Conservation (phyloP, 805 yeast genomes). For the Yarrowia yakushimensis region DNA sequence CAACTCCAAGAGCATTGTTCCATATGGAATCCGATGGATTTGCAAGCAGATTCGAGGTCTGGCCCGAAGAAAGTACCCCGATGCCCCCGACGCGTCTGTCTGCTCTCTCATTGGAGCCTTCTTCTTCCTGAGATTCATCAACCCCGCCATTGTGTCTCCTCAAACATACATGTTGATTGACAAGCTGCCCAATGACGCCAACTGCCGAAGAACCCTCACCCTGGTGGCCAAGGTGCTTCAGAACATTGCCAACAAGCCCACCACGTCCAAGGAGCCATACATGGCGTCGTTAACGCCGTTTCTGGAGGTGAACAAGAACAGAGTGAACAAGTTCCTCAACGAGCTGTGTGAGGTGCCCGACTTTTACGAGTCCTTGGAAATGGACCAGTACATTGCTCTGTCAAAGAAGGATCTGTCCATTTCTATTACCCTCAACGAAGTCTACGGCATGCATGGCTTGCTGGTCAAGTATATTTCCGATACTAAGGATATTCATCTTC, state of each 20-base stretch:
- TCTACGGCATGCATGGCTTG: slow-evolving; percentile 39
- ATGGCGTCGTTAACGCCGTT: slow-evolving; percentile 34
- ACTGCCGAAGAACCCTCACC: slow-evolving; percentile 61
- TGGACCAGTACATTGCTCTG: slow-evolving; percentile 41
- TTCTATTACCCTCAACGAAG: slow-evolving; percentile 39
- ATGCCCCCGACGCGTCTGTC: slow-evolving; percentile 43
- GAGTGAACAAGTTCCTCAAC: slow-evolving; percentile 37
- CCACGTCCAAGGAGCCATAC: slow-evolving; percentile 51
- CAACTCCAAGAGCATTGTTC: slow-evolving; percentile 54
- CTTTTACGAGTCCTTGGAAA: slow-evolving; percentile 40
- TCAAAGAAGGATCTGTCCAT: slow-evolving; percentile 37
- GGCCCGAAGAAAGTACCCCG: slow-evolving; percentile 60
- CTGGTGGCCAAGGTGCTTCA: slow-evolving; percentile 81
- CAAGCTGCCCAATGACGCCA: slow-evolving; percentile 39
- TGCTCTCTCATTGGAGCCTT: slow-evolving; percentile 69
- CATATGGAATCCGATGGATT: slow-evolving; percentile 66
- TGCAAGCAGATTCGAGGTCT: slow-evolving; percentile 60
- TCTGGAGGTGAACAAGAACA: slow-evolving; percentile 34
- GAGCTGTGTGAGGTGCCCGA: slow-evolving; percentile 43
- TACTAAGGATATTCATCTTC: slow-evolving; percentile 30
- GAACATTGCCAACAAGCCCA: slow-evolving; percentile 79
- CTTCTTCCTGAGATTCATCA: slow-evolving; percentile 70
- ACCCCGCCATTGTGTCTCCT: slow-evolving; percentile 90
- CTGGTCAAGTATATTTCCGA: slow-evolving; percentile 34
- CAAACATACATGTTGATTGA: slow-evolving; percentile 50